Conservation (phyloP, 306 rosid species). For the Cotoneaster glaucophyllus region DNA sequence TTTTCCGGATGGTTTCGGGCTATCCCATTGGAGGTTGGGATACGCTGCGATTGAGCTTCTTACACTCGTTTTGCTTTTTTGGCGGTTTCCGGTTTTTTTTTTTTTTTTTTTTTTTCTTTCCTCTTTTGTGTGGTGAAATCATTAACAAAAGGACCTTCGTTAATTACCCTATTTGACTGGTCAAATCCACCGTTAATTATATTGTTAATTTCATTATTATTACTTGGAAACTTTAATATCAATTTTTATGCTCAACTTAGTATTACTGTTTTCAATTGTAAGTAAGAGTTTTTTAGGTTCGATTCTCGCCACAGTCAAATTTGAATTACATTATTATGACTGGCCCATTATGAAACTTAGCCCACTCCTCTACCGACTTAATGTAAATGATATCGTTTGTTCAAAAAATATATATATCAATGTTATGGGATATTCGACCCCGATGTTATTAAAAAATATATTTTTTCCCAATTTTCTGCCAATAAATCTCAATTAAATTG, state of each 20-base stretch:
- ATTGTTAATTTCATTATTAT: not conserved
- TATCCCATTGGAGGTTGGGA: not conserved
- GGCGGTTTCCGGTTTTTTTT: not conserved
- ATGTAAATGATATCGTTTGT: too few relatives aligned
- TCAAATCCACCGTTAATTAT: not conserved
- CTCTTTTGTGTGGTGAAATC: not conserved
- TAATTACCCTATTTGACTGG: conserved; percentile 23
- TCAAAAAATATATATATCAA: too few relatives aligned
- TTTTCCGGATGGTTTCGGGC: not conserved
- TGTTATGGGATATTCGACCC: too few relatives aligned
- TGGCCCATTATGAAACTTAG: too few relatives aligned
- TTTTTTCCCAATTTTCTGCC: too few relatives aligned
- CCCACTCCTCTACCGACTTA: too few relatives aligned
- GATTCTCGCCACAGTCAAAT: rapidly evolving
- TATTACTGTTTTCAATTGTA: too few relatives aligned
- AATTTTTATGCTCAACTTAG: not conserved
- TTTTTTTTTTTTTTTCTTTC: too few relatives aligned
- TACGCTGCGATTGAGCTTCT: conserved; percentile 8
- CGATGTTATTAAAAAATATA: too few relatives aligned
- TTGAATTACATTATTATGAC: too few relatives aligned
- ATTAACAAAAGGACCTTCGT: not conserved
- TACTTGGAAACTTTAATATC: not conserved
- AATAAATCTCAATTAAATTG: too few relatives aligned
- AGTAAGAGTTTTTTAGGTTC: too few relatives aligned
- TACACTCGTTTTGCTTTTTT: not conserved